These are phyloP conservation scores for Suillus hirtellus DNA, from an alignment of 768 basidiomycete species.

Conservation along the genomic window DNA sequence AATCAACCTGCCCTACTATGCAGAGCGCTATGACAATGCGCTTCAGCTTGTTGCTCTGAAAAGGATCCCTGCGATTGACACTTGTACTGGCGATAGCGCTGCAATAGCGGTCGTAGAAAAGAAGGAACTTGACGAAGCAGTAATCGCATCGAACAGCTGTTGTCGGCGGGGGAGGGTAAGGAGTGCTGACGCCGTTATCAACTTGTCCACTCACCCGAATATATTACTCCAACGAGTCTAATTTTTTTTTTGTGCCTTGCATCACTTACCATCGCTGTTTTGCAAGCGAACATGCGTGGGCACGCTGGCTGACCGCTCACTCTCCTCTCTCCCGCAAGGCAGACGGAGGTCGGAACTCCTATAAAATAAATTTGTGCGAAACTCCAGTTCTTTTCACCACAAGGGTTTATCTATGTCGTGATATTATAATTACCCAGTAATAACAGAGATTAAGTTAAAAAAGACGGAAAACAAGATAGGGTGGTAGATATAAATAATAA, in stretches of 20 bases:
- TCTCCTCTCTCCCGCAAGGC: neutral
- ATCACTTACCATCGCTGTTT: neutral
- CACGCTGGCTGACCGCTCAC: neutral
- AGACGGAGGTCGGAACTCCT: neutral
- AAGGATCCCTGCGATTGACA: neutral
- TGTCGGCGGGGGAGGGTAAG: neutral
- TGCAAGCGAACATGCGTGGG: neutral
- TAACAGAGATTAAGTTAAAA: neutral
- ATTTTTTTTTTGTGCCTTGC: neutral
- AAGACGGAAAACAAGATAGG: neutral
- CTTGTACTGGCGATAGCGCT: neutral
- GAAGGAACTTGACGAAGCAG: neutral
- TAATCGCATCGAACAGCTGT: neutral
- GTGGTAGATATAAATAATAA: conserved; percentile 6
- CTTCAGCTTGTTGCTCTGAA: neutral
- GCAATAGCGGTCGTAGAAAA: neutral
- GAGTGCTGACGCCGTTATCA: neutral
- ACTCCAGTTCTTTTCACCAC: no score
- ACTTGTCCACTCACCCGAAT: neutral
- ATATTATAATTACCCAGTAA: conserved; percentile 5
- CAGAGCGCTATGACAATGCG: neutral
- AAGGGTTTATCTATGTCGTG: neutral
- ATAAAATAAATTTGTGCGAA: neutral
- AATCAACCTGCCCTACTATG: neutral
- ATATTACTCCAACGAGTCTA: neutral